Conservation (phyloP, 2,329 filamentous ascomycete species). For the Tolypocladium pustulatum region DNA sequence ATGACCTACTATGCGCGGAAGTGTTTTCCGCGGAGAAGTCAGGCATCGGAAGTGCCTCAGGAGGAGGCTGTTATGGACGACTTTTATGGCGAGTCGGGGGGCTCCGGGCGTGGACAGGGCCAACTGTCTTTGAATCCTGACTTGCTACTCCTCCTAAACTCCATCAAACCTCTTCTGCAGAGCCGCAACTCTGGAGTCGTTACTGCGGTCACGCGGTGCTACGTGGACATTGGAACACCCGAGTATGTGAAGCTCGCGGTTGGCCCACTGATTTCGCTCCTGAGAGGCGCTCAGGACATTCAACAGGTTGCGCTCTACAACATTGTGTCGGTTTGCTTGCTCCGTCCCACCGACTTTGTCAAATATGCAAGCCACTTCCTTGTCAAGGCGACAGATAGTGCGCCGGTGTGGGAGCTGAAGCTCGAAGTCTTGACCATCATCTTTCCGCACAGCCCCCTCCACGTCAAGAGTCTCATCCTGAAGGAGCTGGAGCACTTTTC, state of each 20-base stretch:
- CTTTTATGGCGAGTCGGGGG: conserved; percentile 66
- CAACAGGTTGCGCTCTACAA: conserved; percentile 88
- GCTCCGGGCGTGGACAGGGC: conserved; percentile 32
- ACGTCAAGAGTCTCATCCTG: conserved; percentile 76
- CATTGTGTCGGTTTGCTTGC: conserved; percentile 83
- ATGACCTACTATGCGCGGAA: conserved; percentile 77
- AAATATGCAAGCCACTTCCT: conserved; percentile 85
- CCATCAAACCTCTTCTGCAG: conserved; percentile 74
- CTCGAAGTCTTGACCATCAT: conserved; percentile 83
- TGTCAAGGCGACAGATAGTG: conserved; percentile 66
- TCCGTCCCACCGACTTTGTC: conserved; percentile 69
- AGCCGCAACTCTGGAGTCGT: conserved; percentile 92
- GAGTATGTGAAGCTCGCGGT: conserved; percentile 67
- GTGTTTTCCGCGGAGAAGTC: conserved; percentile 70
- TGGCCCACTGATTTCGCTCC: conserved; percentile 74
- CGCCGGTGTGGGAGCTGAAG: conserved; percentile 82
- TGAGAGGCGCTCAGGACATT: conserved; percentile 77
- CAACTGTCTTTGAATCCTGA: conserved; percentile 63
- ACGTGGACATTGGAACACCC: conserved; percentile 70
- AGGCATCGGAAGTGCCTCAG: conserved; percentile 35
- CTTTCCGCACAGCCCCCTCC: conserved; percentile 69
- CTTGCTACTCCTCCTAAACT: conserved; percentile 67
- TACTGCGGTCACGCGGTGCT: conserved; percentile 75
- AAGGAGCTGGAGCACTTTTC: conserved; percentile 93
- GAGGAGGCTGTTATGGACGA: conserved; percentile 43